A percentile compares a stretch with the other conserved stretches of the same genome.
These are phyloP conservation scores for Bassia scoparia DNA, from an alignment of 148 eudicot genomes.

Conservation along the genomic window DNA sequence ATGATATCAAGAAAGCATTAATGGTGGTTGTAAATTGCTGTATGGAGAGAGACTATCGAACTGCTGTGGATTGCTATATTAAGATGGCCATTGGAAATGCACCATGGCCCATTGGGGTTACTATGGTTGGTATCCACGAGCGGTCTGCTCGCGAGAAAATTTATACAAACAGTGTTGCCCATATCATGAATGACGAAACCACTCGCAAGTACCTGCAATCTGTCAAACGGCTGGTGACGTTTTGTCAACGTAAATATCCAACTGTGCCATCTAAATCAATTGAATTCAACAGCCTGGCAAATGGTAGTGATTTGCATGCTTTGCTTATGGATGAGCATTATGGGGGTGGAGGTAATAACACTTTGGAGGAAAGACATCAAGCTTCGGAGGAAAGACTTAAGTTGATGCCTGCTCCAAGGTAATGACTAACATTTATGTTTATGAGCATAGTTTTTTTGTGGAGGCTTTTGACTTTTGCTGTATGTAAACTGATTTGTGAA, in stretches of 20 bases:
- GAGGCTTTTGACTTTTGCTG: background rate
- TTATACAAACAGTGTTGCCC: constrained; percentile 94
- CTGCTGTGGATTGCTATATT: constrained; percentile 94
- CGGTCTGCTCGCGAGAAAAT: constrained; percentile 99
- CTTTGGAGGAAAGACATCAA: constrained; percentile 55
- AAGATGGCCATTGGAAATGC: constrained; percentile 95
- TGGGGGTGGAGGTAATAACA: constrained; percentile 30
- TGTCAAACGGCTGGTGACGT: constrained; percentile 84
- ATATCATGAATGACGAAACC: constrained; percentile 95
- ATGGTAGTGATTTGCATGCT: constrained; percentile 88
- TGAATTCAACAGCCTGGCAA: constrained; percentile 95
- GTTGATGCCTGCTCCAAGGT: constrained; percentile 69
- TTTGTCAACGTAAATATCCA: constrained; percentile 86
- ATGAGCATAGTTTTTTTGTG: background rate
- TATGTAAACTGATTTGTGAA: background rate
- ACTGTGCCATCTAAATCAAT: constrained; percentile 92
- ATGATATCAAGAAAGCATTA: constrained; percentile 71
- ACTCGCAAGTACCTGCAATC: constrained; percentile 96
- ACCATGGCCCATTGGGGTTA: constrained; percentile 99
- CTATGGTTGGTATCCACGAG: constrained; percentile 99
- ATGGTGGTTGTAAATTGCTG: constrained; percentile 72
- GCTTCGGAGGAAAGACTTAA: constrained; percentile 60
- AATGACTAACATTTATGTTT: constrained; percentile 27
- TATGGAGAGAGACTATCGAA: constrained; percentile 76
- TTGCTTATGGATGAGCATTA: constrained; percentile 62